Evolutionary conservation across 2,329 filamentous ascomycete species (phyloP).

Genomic region (Fusarium beomiforme): DNA sequence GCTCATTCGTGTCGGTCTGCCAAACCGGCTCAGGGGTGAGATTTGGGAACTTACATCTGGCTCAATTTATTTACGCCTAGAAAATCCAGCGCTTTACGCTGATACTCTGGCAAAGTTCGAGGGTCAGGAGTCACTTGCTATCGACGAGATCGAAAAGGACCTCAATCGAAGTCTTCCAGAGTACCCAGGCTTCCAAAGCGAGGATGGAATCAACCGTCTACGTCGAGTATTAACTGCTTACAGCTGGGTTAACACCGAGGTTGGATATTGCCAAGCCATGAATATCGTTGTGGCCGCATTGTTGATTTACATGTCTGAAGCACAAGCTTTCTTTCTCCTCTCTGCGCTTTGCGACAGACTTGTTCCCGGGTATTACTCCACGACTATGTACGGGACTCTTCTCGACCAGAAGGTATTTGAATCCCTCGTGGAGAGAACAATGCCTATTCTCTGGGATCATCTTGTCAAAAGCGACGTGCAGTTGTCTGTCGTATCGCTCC

Average conservation of each 20-base stretch:
- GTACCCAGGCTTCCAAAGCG: constrained; percentile 96
- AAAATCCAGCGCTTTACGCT: constrained; percentile 83
- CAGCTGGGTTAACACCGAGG: constrained; percentile 94
- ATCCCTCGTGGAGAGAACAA: constrained; percentile 96
- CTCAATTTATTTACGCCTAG: constrained; percentile 86
- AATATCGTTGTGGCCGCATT: constrained; percentile 99
- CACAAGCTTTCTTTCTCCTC: constrained; percentile 94
- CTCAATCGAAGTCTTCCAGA: constrained; percentile 95
- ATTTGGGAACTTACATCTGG: constrained; percentile 96
- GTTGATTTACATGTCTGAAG: constrained; percentile 97
- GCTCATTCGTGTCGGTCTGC: constrained; percentile 92
- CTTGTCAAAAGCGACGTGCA: constrained; percentile 97
- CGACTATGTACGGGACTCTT: constrained; percentile 98
- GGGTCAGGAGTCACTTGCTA: constrained; percentile 90
- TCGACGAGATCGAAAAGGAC: constrained; percentile 99
- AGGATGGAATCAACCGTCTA: constrained; percentile 91
- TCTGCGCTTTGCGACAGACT: constrained; percentile 92
- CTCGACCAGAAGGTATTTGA: constrained; percentile 98
- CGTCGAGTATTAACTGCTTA: constrained; percentile 94
- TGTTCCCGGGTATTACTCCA: constrained; percentile 96
- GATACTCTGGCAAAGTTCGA: constrained; percentile 87
- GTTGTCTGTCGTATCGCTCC: constrained; percentile 93
- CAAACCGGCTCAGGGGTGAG: constrained; percentile 91
- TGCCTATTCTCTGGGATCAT: constrained; percentile 98
- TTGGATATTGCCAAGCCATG: constrained; percentile 99